phyloP scores from a whole-genome alignment of 1,284 basidiomycete genomes.

The Rhodofomes roseus region DNA sequence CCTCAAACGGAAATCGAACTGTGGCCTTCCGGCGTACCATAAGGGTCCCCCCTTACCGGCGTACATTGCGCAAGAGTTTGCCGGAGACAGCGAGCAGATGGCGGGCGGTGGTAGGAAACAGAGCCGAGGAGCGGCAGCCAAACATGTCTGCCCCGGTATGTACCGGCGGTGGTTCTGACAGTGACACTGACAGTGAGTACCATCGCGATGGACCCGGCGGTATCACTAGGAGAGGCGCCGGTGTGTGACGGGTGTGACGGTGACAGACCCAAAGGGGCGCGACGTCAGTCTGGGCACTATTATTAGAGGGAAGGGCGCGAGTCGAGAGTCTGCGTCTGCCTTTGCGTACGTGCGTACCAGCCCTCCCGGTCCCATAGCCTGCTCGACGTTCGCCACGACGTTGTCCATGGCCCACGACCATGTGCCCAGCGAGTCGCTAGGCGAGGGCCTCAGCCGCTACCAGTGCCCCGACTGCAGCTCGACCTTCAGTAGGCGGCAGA shows the following conservation, averaged over 20 bases:
- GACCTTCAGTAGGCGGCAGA: constrained; percentile 1
- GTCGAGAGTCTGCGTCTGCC: not conserved
- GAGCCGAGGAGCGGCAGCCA: too few species aligned
- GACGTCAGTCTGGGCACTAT: not conserved
- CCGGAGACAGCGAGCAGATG: too few species aligned
- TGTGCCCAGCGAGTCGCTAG: not conserved
- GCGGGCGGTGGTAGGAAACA: too few species aligned
- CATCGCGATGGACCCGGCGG: not conserved
- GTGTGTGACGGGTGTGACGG: not conserved
- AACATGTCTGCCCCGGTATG: too few species aligned
- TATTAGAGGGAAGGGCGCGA: not conserved
- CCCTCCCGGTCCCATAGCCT: not conserved
- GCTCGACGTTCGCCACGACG: not conserved
- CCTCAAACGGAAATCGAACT: too few species aligned
- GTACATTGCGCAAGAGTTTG: too few species aligned
- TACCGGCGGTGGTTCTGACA: too few species aligned
- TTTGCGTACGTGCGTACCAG: not conserved
- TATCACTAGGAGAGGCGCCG: not conserved
- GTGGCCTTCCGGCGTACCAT: too few species aligned
- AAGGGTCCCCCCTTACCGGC: too few species aligned
- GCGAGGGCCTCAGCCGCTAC: not conserved
- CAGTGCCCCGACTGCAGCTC: not conserved
- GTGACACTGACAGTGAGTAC: not conserved
- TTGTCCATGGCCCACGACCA: not conserved
- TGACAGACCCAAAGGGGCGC: not conserved